Conservation (phyloP, 2,329 filamentous ascomycete species). For the Berkeleyomyces basicola region DNA sequence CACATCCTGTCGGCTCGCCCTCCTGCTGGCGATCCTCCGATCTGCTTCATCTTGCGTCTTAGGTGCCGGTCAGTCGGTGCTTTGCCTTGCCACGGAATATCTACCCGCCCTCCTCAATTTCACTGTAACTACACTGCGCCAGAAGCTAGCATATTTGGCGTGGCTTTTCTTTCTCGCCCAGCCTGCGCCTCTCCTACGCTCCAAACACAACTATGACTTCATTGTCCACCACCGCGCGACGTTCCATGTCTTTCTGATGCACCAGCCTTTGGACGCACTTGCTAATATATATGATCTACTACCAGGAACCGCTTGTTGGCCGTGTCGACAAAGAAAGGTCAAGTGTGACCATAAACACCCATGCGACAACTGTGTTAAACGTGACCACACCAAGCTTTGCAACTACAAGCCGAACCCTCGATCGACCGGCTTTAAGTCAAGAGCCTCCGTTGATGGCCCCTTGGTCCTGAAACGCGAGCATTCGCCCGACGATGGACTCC, state of each 20-base stretch:
- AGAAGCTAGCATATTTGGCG: not conserved
- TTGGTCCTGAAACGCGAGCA: constrained; percentile 25
- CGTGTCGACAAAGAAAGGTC: constrained; percentile 50
- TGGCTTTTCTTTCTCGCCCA: not conserved
- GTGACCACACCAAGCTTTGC: constrained; percentile 47
- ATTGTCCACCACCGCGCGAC: not conserved
- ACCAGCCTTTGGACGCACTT: not conserved
- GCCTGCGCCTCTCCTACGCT: not conserved
- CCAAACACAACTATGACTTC: not conserved
- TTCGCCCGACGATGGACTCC: constrained; percentile 24
- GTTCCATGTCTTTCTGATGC: not conserved
- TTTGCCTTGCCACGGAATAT: not conserved
- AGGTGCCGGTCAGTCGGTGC: not conserved
- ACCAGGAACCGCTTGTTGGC: constrained; percentile 47
- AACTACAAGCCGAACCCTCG: constrained; percentile 46
- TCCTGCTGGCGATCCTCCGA: not conserved
- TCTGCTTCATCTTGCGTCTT: not conserved
- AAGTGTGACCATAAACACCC: constrained; percentile 54
- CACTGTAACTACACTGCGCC: not conserved
- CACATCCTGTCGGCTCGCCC: not conserved
- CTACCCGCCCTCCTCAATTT: not conserved
- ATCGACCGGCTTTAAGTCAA: constrained; percentile 16
- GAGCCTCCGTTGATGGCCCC: constrained; percentile 10
- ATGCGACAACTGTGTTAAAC: constrained; percentile 51
- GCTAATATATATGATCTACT: not conserved